Evolutionary conservation across 148 eudicot genomes (phyloP), one percentile per base, ranked within the genome.

Genomic region (Silene latifolia): DNA sequence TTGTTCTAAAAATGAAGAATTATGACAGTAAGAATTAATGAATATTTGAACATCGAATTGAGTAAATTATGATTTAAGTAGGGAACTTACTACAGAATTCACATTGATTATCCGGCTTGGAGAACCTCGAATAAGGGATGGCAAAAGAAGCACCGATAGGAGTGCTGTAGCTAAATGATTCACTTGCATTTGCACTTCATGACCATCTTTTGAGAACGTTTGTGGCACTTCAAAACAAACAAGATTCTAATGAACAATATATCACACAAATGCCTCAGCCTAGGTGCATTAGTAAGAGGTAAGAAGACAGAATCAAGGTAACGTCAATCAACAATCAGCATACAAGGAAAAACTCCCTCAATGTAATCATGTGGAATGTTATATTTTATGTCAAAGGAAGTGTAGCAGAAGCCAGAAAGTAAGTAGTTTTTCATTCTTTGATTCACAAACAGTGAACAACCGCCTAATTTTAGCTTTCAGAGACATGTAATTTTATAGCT

Each of bases 151-250:
- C 75, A 94, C 25, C 15, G 94, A 89, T 47, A 94, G 87, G 80
- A 94, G 72, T 72, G 98, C 98, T 65, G 98, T 93, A 72, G 97
- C 93, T 48, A 94, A 84, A 83, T 94, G 98, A 80, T 94, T 94
- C 79, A 91, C 98, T 91, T 94, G 98, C 97, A 94, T 83, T 80
- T 94, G 98, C 76, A 85, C 90, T 84, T 94, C 98, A 77, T 88
- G 79, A 19, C 89, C 96, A 72, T 94, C 93, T 72, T 82, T 89
- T 9, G 97, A 94, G 76, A 94, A 86, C 73, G 84, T 91, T 74
- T 94, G 98, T 54, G 96, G 91, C 83, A 90, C 98, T 91, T 81
- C n/a, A 79, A 68, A 77, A 21, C 15, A 71, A 67, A 63, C 48
- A 63, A 8, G 3, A 32, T 32, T 32, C 51, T 65, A 72, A 70